Evolutionary conservation across 1,139 yeast species (phyloP), one percentile per base, ranked within the genome.

Genomic region (Kodamaea anthophila): DNA sequence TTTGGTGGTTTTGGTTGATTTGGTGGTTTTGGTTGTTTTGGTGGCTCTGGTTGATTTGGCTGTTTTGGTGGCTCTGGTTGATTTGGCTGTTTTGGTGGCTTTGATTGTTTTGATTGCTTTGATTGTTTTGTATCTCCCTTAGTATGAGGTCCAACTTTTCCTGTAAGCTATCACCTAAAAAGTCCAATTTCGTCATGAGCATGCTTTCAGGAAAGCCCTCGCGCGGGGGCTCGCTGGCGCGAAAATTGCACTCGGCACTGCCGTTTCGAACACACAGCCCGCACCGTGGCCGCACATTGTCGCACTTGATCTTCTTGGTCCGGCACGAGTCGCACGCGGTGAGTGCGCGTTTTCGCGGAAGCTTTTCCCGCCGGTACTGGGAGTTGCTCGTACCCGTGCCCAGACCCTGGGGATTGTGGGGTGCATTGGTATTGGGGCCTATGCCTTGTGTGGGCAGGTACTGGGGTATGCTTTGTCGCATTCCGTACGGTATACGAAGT

Each of bases 251-350:
- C 23, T 39, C 40, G 6, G 35, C 27, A 32, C 47, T 51, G 12
- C 58, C 60, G 44, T 51, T 65, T 35, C 58, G 60, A 5, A 42
- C 40, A 46, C 79, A 73, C 14, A 75, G 56, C 1, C 72, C 65
- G 44, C 79, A 73, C 13, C 54, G 42, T 2, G 79, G 79, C 38
- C 70, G 55, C 16, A 44, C 47, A 33, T 74, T 64, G 42, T 73
- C 78, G 55, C 79, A 73, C 41, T 68, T 65, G 33, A 66, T 59
- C 40, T 70, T 70, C 39, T 64, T 65, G 18, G 56, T 32, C 16
- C 75, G 55, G 40, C 75, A 70, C 3, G 63, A 52, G 34, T 66
- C 73, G 43, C 75, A 69, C 0, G 75, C 73, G 1, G 71, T 62
- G 15, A 60, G 43, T 1, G 70, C 65, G 21, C 74, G 43, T 41